Base-by-base conservation (phyloP, 495 filamentous ascomycete genomes). In the Neurospora sp. region DNA sequence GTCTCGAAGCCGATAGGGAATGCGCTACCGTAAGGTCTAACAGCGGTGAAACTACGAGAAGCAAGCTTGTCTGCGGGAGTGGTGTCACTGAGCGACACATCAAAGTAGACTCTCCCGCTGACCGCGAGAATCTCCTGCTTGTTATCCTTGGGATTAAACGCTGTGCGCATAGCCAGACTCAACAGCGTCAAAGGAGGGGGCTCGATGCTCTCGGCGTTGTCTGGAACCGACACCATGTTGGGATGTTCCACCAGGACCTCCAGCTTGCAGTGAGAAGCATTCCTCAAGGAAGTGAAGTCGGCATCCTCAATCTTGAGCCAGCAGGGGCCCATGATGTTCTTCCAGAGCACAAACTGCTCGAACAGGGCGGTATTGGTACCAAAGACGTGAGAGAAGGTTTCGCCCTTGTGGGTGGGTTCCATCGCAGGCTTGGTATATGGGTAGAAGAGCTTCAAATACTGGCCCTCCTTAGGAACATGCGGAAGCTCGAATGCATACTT, bases 321-420 rank as follows among this genome's bases (percentile, higher is more conserved):
- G 83, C 96, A 99, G 12, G 96, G 96, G 0, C 96, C 96, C 94
- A 97, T 98, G 73, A 99, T 92, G 74, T 95, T 94, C 81, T 96
- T 97, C 92, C 94, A 98, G 14, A 99, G 86, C 16, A 98, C 96
- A 77, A 99, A 99, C 77, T 99, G 96, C 77, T 99, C 96, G 75
- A 99, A 99, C 1, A 98, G 84, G 3, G 93, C 89, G 0, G 96
- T 99, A 78, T 96, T 97, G 61, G 93, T 91, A 59, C 96, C 96
- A 74, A 99, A 99, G 53, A 97, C 93, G 69, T 92, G 91, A 4
- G 96, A 98, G 79, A 94, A 99, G 0, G 96, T 98, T 79, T 97
- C 90, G 22, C 96, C 96, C 72, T 84, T 88, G 4, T 69, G 89
- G 79, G 76, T 93, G 41, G 81, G 74, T 68, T 83, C 90, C 76